Base-by-base conservation (phyloP, 164 flowering plant genomes). In the Nelumbo lutea region DNA sequence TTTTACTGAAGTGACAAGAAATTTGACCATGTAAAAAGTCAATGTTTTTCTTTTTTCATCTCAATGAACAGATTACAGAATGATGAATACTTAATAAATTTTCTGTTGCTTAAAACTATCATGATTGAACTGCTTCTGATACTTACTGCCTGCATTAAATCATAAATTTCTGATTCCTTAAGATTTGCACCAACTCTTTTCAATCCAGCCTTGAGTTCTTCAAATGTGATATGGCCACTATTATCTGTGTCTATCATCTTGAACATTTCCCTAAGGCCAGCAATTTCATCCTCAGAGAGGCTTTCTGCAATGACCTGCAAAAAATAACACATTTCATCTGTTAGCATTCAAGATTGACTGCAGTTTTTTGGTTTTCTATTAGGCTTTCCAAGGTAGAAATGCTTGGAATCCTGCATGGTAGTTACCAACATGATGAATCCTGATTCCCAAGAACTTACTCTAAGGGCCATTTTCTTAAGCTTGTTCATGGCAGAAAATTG, bases 121-220 rank as follows among this genome's bases (percentile, higher is more conserved):
- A 11, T 10, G 14, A 15, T 3, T 53, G 14, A 53, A 53, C 4
- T 53, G 14, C n/a, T 2, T 11, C 13, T 9, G n/a, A 11, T 11
- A 53, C 57, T 53, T 64, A 64, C 73, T 60, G 73, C 73, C 2
- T 70, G 53, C 73, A 70, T 70, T 40, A 70, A 57, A 39, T 70
- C 63, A 9, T 51, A 47, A 39, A 70, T 64, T 64, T 70, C 73
- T 11, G 55, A 61, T 41, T 70, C 73, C 42, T 64, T 64, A 7
- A 70, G 63, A 57, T 47, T 70, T 10, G 73, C 53, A 56, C 73
- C 73, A 41, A 61, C 46, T 15, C 46, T 70, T 70, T 27, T 55
- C 63, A 70, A 57, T n/a, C 75, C 75, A 46, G 56, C 75, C 44
- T 73, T 73, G 8, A 73, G 71, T 62, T 73, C 75, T 40, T 70